These are phyloP conservation scores for Penicillium subrubescens DNA, from an alignment of 495 filamentous ascomycete genomes.

Conservation along the genomic window DNA sequence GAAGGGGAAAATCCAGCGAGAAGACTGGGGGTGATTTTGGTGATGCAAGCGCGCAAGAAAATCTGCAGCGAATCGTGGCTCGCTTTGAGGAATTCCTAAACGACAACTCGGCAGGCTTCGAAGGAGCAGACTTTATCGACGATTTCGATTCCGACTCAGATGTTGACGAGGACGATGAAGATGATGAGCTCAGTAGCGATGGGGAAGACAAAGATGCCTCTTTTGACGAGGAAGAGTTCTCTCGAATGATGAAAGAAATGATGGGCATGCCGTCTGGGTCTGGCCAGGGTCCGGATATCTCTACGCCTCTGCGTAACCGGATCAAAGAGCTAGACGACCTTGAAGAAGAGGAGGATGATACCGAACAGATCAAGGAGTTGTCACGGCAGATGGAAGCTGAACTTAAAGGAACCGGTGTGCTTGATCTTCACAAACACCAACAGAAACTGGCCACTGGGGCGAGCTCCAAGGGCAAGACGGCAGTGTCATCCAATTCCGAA, in stretches of 20 bases:
- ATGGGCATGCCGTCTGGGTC: conserved; percentile 70
- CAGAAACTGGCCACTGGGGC: conserved; percentile 21
- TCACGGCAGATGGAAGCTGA: conserved; percentile 82
- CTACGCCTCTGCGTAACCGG: conserved; percentile 33
- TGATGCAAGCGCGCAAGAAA: conserved; percentile 77
- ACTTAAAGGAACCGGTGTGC: conserved; percentile 72
- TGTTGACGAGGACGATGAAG: conserved; percentile 60
- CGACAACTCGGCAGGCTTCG: conserved; percentile 76
- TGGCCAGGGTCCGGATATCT: conserved; percentile 25
- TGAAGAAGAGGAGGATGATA: conserved; percentile 63
- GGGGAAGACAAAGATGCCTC: conserved; percentile 76
- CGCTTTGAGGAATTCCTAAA: conserved; percentile 92
- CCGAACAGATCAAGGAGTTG: conserved; percentile 68
- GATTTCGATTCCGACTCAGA: conserved; percentile 62
- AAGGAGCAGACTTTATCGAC: conserved; percentile 73
- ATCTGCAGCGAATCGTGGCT: conserved; percentile 84
- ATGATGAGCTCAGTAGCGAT: conserved; percentile 54
- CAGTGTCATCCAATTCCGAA: conserved; percentile 12
- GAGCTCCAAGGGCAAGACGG: conserved; percentile 28
- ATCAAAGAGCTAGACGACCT: conserved; percentile 49
- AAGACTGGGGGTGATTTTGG: conserved; percentile 61
- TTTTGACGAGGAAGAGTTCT: conserved; percentile 84
- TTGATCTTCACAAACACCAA: conserved; percentile 59
- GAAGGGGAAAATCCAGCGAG: conserved; percentile 42
- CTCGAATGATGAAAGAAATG: conserved; percentile 90